phyloP scores from a whole-genome alignment of 768 basidiomycete species.

The Tulasnella sp. region DNA sequence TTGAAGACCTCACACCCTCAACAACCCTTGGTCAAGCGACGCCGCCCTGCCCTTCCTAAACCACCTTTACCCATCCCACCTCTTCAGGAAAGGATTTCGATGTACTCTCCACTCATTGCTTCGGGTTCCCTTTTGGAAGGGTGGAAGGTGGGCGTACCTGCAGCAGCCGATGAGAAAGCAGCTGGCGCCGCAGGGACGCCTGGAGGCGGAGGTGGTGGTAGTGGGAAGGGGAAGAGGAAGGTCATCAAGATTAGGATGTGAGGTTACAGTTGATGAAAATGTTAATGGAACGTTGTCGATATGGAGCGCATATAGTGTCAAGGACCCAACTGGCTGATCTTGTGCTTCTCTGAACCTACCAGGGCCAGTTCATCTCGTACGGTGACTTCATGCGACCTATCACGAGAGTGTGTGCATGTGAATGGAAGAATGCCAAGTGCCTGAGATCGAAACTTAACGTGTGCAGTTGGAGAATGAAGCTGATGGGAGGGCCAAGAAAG shows the following conservation, averaged over 20 bases:
- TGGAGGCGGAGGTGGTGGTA: conserved; percentile 5
- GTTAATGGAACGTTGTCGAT: no score
- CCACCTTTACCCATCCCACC: conserved; percentile 70
- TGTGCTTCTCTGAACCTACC: no score
- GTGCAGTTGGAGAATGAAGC: no score
- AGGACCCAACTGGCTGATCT: no score
- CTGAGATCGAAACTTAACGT: no score
- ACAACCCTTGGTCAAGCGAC: not conserved
- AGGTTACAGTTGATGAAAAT: not conserved
- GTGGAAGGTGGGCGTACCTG: conserved; percentile 49
- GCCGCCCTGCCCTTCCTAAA: conserved; percentile 44
- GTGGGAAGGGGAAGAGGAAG: conserved; percentile 61
- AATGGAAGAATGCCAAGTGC: no score
- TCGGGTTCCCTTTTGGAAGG: conserved; percentile 71
- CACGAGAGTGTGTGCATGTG: no score
- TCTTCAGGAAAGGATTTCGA: conserved; percentile 60
- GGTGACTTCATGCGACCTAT: no score
- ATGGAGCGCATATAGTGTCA: no score
- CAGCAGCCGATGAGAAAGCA: conserved; percentile 23
- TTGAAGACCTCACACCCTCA: not conserved
- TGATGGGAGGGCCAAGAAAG: no score
- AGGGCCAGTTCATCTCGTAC: no score
- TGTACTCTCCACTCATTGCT: conserved; percentile 68
- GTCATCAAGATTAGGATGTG: conserved; percentile 47
- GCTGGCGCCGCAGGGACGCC: conserved; percentile 27